A percentile compares a stretch with the other conserved stretches of the same genome.
phyloP scores from a whole-genome alignment of 140 eudicot species.

The Senecio squalidus region DNA sequence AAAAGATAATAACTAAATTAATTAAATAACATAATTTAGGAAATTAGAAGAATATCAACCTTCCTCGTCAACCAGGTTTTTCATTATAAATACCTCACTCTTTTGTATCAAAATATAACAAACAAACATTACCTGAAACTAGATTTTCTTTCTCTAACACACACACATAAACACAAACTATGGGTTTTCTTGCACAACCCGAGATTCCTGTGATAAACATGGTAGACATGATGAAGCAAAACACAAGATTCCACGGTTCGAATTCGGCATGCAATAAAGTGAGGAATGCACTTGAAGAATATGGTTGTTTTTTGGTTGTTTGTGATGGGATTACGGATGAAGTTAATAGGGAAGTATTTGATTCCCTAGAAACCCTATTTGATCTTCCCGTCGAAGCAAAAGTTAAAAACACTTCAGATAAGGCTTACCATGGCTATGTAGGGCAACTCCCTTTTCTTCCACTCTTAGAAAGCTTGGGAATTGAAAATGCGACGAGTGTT shows the following conservation, averaged over 20 bases:
- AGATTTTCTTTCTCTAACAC: no score
- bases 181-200: conserved; percentile 25
- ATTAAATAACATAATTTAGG: background rate
- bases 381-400: conserved; percentile 40
- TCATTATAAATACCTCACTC: no score
- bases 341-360: conserved; percentile 8
- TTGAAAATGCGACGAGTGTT: conserved; percentile 28
- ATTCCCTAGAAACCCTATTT: conserved; percentile 23
- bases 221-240: conserved; percentile 25
- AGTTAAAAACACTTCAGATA: conserved; percentile 22
- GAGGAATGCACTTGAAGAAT: conserved; percentile 42
- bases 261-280: conserved; percentile 23
- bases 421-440: conserved; percentile 35
- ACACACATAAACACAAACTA: no score
- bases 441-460: conserved; percentile 36
- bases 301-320: conserved; percentile 37
- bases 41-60: conserved; percentile 8
- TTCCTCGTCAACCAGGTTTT: no score
- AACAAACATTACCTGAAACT: no score
- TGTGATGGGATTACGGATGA: conserved; percentile 17
- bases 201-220: conserved; percentile 31
- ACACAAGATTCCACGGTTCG: background rate
- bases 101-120: no score
- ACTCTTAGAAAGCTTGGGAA: conserved; percentile 35
- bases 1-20: no score